phyloP scores from a whole-genome alignment of 352 stramenopile genomes.

The Phytophthora colocasiae region DNA sequence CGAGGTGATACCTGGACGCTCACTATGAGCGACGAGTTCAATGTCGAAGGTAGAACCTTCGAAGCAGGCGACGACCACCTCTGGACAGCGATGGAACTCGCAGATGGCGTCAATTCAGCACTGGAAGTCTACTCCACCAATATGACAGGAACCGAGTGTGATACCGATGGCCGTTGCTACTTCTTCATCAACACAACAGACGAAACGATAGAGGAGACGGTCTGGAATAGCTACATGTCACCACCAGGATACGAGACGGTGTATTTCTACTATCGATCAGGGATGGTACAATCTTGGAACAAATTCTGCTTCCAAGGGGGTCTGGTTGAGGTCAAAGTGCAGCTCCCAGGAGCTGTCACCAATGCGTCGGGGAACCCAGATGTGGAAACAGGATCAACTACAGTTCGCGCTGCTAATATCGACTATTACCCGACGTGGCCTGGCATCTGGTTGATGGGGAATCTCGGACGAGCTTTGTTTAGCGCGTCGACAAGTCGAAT shows the following conservation, averaged over 20 bases:
- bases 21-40: conserved; percentile 88
- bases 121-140: conserved; percentile 66
- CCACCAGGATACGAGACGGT: conserved; percentile 53
- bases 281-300: conserved; percentile 92
- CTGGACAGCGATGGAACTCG: conserved; percentile 89
- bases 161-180: conserved; percentile 52
- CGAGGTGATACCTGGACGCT: conserved; percentile 60
- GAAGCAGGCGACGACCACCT: conserved; percentile 92
- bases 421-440: conserved; percentile 88
- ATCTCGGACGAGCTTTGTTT: conserved; percentile 94
- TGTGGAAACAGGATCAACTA: conserved; percentile 33
- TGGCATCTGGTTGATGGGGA: conserved; percentile 96
- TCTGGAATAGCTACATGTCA: conserved; percentile 69
- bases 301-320: conserved; percentile 95
- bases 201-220: conserved; percentile 42
- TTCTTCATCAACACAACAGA: conserved; percentile 65
- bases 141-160: conserved; percentile 42
- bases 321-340: conserved; percentile 85
- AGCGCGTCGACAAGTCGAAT: conserved; percentile 92
- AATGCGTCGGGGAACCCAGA: conserved; percentile 51
- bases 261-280: conserved; percentile 60
- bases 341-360: conserved; percentile 84
- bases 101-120: conserved; percentile 68
- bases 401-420: conserved; percentile 23
- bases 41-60: conserved; percentile 79